These are phyloP conservation scores for Kandelia obovata DNA, from an alignment of 345 rosid genomes.

Conservation along the genomic window DNA sequence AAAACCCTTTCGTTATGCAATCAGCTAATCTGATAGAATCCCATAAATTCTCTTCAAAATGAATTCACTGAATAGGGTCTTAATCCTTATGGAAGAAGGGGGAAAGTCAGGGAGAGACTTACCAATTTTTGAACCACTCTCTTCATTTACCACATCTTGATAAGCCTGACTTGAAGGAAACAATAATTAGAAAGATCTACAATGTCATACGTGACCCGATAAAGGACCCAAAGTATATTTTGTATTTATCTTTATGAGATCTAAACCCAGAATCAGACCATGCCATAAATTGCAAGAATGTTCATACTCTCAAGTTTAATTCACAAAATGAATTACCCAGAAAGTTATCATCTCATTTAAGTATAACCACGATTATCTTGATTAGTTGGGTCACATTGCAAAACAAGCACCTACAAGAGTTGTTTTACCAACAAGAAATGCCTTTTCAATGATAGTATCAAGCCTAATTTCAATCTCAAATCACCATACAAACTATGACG, in stretches of 20 bases:
- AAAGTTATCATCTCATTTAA: not conserved
- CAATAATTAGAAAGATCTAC: slow-evolving; percentile 11
- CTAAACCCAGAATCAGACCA: slow-evolving; percentile 3
- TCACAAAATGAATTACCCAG: not conserved
- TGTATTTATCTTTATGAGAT: not conserved
- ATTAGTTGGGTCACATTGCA: too few relatives aligned
- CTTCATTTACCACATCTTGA: slow-evolving; percentile 64
- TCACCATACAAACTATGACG: not conserved
- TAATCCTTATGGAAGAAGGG: not conserved
- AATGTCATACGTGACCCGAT: not conserved
- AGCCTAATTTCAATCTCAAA: not conserved
- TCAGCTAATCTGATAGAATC: not conserved
- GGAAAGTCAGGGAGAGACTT: slow-evolving; percentile 13
- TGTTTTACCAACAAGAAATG: not conserved
- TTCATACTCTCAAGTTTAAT: not conserved
- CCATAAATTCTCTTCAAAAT: not conserved
- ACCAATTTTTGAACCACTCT: slow-evolving; percentile 59
- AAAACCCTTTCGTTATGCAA: not conserved
- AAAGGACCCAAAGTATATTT: not conserved
- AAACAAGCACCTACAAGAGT: not conserved
- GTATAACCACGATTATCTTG: too few relatives aligned
- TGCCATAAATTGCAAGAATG: not conserved
- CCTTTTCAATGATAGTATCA: not conserved
- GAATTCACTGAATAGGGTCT: not conserved
- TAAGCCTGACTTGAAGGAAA: slow-evolving; percentile 42